Base-by-base conservation (phyloP, 2,329 filamentous ascomycete species). In the Cryphonectria carpinicola region DNA sequence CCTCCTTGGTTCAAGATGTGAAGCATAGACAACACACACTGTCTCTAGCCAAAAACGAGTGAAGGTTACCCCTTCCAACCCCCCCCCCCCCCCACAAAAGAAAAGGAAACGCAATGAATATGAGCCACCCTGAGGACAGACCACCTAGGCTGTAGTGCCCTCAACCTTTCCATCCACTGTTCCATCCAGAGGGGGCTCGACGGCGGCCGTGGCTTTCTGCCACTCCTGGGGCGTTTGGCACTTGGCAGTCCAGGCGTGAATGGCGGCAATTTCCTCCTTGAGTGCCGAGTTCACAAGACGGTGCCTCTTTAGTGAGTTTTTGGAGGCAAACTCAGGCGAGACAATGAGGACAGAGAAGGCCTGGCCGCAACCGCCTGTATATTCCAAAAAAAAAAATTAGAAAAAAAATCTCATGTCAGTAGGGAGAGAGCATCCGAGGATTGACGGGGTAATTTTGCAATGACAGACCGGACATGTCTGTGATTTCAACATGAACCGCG, bases 171-270 rank as follows among this genome's bases (percentile, higher is more conserved):
- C 83, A 1, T 75, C 80, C 0, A 82, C 80, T 0, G 83, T 85
- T 10, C 84, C 84, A 19, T 84, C 81, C 72, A 84, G 68, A 0
- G 83, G 80, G 54, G 83, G 83, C 22, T 75, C 75, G 10, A 77
- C 76, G 7, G 76, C 77, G 35, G 80, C 81, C 76, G 78, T 80
- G 81, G 92, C 88, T 81, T 88, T 90, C 82, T 93, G 89, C 90
- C 92, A 97, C 84, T 98, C 93, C 77, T 94, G 93, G 0, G 93
- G 93, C 11, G 95, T 98, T 83, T 94, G 92, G 80, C 95, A 97
- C 82, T 94, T 97, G 39, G 94, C 93, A 69, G 93, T 97, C 95
- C 95, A 98, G 54, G 95, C 95, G 84, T 98, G 95, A 76, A 98
- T 97, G 74, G 88, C 89, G 22, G 93, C 93, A 79, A 98, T 97